These are phyloP conservation scores for Yamadazyma philogaea DNA, from an alignment of 805 yeast genomes.

Conservation along the genomic window DNA sequence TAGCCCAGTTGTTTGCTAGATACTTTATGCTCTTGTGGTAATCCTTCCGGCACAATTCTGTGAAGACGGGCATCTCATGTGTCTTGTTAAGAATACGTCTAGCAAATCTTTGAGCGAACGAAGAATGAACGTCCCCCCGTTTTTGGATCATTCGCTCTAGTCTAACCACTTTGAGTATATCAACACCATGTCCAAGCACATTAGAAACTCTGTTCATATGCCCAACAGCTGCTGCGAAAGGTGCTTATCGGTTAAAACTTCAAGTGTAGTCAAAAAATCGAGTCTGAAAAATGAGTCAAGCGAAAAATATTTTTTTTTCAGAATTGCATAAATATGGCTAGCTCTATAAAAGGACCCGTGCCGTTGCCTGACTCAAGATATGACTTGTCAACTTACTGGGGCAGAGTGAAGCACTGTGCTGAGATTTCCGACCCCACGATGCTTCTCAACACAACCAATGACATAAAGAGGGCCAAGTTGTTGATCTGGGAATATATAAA, in stretches of 20 bases:
- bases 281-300: slow-evolving; percentile 1
- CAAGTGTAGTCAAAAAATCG: no score
- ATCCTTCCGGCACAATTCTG: slow-evolving; percentile 8
- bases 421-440: slow-evolving; percentile 90
- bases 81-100: slow-evolving; percentile 50
- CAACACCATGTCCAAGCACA: slow-evolving; percentile 54
- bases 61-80: slow-evolving; percentile 31
- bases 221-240: not conserved
- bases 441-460: slow-evolving; percentile 67
- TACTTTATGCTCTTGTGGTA: slow-evolving; percentile 25
- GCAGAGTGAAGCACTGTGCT: slow-evolving; percentile 92
- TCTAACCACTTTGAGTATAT: slow-evolving; percentile 47
- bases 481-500: slow-evolving; percentile 69
- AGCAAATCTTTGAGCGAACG: slow-evolving; percentile 31
- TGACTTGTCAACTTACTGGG: slow-evolving; percentile 83
- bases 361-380: slow-evolving; percentile 76
- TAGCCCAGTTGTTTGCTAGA: slow-evolving; percentile 64
- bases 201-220: slow-evolving; percentile 8
- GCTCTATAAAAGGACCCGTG: slow-evolving; percentile 79
- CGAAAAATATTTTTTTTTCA: not conserved
- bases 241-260: no score
- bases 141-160: slow-evolving; percentile 41
- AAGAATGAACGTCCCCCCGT: slow-evolving; percentile 13
- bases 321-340: slow-evolving; percentile 63
- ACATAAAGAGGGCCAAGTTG: slow-evolving; percentile 61